Evolutionary conservation across 495 filamentous ascomycete species (phyloP), one percentile per base, ranked within the genome.

Genomic region (Parathielavia hyrcaniae): DNA sequence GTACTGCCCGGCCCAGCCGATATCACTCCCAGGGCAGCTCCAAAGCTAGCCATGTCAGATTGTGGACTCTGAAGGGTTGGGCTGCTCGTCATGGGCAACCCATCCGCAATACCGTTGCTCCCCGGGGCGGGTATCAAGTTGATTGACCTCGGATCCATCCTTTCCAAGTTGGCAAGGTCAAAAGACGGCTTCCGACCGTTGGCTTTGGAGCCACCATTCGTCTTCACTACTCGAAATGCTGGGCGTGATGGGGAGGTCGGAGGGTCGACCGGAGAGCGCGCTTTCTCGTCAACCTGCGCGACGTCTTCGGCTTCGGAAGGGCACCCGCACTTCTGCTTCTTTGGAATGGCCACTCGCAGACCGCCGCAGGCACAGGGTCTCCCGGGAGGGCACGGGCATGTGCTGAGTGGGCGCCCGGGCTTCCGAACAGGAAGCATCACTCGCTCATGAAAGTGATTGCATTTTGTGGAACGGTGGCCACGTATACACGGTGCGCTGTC

Each of bases 401-500:
- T 83, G 52, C 85, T 85, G 19, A 91, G 73, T 17, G 89, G 89
- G 47, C 89, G 79, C 10, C 89, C 89, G 2, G 89, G 87, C 65
- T 90, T 91, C 51, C 86, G 83, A 11, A 92, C 88, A 48, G 85
- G 85, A 56, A 90, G 72, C 81, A 95, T 85, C 19, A 89, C 70
- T 61, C 89, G 81, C 45, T 81, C 79, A 56, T 85, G 81, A 52
- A 78, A 83, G 73, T 95, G 89, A 35, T 80, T 83, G 65, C 89
- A 95, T 79, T 86, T 88, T 61, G 88, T 88, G 22, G 89, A 91
- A 63, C 89, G 85, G 71, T 95, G 89, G 51, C 89, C 89, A 53
- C 87, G 86, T 62, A 92, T 89, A 63, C 89, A 95, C 66, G 87
- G 85, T 75, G 86, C 84, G 67, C 89, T 93, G 66, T 51, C 50